Percentiles rank a stretch among this genome's conserved stretches.
Evolutionary conservation across 805 yeast species (phyloP).

Genomic region (Kazachstania africana): DNA sequence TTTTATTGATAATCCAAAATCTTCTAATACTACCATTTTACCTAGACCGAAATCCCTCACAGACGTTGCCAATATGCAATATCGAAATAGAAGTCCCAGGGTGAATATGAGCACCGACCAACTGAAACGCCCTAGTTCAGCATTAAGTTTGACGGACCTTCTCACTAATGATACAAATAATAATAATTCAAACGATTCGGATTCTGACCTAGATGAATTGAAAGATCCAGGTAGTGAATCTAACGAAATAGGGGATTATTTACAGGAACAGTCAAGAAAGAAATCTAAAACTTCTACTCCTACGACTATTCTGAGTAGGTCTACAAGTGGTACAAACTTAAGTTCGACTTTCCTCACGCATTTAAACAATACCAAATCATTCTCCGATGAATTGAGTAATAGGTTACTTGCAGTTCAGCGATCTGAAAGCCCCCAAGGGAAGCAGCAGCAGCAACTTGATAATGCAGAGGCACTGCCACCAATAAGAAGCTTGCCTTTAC

Average conservation of each 20-base stretch:
- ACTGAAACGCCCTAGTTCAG: background rate
- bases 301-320: constrained; percentile 14
- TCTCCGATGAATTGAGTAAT: constrained; percentile 11
- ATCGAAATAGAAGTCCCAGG: too few relatives aligned
- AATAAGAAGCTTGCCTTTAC: constrained; percentile 23
- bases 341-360: constrained; percentile 1
- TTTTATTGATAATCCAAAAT: constrained; percentile 5
- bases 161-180: constrained; percentile 5
- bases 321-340: constrained; percentile 14
- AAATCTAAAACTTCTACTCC: constrained; percentile 22
- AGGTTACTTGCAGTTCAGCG: constrained; percentile 15
- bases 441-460: constrained; percentile 1
- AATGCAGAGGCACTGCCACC: constrained; percentile 17
- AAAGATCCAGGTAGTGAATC: constrained; percentile 8
- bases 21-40: constrained; percentile 2
- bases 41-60: constrained; percentile 20
- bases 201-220: constrained; percentile 9
- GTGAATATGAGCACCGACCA: background rate
- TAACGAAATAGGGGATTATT: constrained; percentile 10
- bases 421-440: constrained; percentile 3
- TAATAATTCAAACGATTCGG: constrained; percentile 5
- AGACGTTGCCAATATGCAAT: constrained; percentile 7
- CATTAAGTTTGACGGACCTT: constrained; percentile 12
- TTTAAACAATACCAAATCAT: constrained; percentile 1
- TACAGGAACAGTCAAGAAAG: constrained; percentile 15